Base-by-base conservation (phyloP, 345 rosid species). In the Camelina hispida region DNA sequence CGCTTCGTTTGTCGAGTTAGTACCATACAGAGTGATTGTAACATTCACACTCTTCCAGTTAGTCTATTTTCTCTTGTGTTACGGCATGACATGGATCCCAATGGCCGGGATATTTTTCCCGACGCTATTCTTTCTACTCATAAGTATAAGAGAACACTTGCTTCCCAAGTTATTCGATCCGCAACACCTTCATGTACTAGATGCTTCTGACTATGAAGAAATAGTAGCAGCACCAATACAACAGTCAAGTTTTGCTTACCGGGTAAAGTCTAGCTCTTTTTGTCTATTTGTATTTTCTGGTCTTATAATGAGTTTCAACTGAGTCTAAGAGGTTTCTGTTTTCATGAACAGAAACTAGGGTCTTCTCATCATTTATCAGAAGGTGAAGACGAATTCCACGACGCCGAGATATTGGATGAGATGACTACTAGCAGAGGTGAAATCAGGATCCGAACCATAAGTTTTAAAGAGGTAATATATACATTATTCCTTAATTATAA, bases 41-140 rank as follows among this genome's bases (percentile, higher is more conserved):
- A 17, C 65, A 37, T 93, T 93, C 76, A 91, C 93, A 5, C 63
- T 91, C 9, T 82, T 91, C 73, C 93, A 89, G 40, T 37, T 91
- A 0, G 80, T 85, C 14, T 93, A 89, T 44, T 73, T 93, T 62
- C 81, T 87, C 6, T 38, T 91, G 11, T 93, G 97, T 43, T 93
- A 78, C 51, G 93, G 96, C 6, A 77, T 87, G 72, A 93, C 98
- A 59, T 87, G 94, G 95, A 86, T 93, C 52, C 98, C 97, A 0
- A 75, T 89, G 68, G 97, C 91, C 2, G 96, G 98, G 14, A 85
- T 93, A 52, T 77, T 93, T 73, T 93, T 93, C 72, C 98, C 98
- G 4, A 65, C 83, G 60, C 90, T 86, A 1, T 91, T 93, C 85
- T 89, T 93, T 66, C 50, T 91, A 52, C 97, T 93, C 68, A 83